These are phyloP conservation scores for Trypanosoma avium DNA, from an alignment of 208 protist species.

Conservation along the genomic window DNA sequence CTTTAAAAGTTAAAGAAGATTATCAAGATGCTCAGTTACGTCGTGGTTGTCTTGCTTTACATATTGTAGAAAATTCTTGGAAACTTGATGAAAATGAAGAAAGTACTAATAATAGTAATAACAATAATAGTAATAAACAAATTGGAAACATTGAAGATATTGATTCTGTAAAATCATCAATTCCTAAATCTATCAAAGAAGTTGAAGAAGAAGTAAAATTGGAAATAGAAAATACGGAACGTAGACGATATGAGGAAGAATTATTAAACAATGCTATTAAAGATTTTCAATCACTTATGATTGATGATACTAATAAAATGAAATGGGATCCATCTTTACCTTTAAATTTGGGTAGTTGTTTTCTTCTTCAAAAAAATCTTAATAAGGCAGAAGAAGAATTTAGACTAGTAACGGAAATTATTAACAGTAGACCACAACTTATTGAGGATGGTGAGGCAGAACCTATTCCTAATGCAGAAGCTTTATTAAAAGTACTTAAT, in stretches of 20 bases:
- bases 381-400: slow-evolving; percentile 67
- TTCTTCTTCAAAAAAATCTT: slow-evolving; percentile 52
- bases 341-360: slow-evolving; percentile 75
- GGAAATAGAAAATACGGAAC: slow-evolving; percentile 23
- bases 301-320: slow-evolving; percentile 23
- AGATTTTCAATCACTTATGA: slow-evolving; percentile 51
- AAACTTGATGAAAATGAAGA: neutral
- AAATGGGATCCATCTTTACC: slow-evolving; percentile 51
- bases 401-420: slow-evolving; percentile 56
- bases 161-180: neutral
- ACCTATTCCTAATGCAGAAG: slow-evolving; percentile 59
- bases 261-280: slow-evolving; percentile 37
- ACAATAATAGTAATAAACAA: too few relatives aligned
- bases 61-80: slow-evolving; percentile 33
- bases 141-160: neutral
- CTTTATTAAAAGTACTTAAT: slow-evolving; percentile 52
- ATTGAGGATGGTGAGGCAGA: slow-evolving; percentile 58
- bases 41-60: slow-evolving; percentile 69
- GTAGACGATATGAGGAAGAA: slow-evolving; percentile 33
- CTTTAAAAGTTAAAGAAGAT: slow-evolving; percentile 68
- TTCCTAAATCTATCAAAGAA: slow-evolving; percentile 26
- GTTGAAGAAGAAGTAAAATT: slow-evolving; percentile 42
- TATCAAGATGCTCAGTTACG: slow-evolving; percentile 78
- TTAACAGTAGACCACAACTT: slow-evolving; percentile 51
- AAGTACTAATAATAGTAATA: slow-evolving; percentile 1